Percentiles rank a stretch among this genome's conserved stretches.
These are phyloP conservation scores for Alternaria brassicae DNA, from an alignment of 2,329 filamentous ascomycete genomes.

Conservation along the genomic window DNA sequence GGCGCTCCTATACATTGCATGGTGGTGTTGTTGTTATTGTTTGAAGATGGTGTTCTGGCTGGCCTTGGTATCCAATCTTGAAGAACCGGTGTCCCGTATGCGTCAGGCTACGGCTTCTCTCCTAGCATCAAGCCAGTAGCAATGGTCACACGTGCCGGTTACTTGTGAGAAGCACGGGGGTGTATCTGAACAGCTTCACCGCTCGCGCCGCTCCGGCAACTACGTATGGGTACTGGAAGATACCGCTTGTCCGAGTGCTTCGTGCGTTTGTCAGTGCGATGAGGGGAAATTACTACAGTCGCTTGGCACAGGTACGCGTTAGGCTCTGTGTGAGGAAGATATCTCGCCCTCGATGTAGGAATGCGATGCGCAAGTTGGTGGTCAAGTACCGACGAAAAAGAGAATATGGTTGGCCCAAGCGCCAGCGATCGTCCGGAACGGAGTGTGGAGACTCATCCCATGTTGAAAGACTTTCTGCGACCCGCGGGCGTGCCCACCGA, in stretches of 20 bases:
- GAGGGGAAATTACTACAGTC: neutral
- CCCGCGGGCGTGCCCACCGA: slow-evolving; percentile 4
- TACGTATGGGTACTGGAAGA: neutral
- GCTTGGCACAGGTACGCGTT: neutral
- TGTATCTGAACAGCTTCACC: neutral
- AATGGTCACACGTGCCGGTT: slow-evolving; percentile 5
- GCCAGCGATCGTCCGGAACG: slow-evolving; percentile 15
- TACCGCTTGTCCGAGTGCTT: slow-evolving; percentile 5
- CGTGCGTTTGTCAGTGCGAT: slow-evolving; percentile 6
- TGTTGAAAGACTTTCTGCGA: slow-evolving; percentile 16
- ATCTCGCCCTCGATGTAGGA: neutral
- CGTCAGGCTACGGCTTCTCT: slow-evolving; percentile 14
- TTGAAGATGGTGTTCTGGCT: slow-evolving; percentile 13
- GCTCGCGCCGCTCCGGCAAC: slow-evolving; percentile 3
- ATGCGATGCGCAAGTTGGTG: neutral
- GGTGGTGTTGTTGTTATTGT: slow-evolving; percentile 13
- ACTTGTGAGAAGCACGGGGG: slow-evolving; percentile 4
- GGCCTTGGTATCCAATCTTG: slow-evolving; percentile 12
- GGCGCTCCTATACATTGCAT: slow-evolving; percentile 8
- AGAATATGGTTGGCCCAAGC: slow-evolving; percentile 6
- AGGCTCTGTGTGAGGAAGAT: neutral
- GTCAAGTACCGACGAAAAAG: neutral
- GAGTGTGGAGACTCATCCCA: slow-evolving; percentile 6
- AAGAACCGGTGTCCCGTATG: slow-evolving; percentile 18
- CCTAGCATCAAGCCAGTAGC: slow-evolving; percentile 20